phyloP scores from a whole-genome alignment of 495 filamentous ascomycete genomes.

The Penicillium turbatum region DNA sequence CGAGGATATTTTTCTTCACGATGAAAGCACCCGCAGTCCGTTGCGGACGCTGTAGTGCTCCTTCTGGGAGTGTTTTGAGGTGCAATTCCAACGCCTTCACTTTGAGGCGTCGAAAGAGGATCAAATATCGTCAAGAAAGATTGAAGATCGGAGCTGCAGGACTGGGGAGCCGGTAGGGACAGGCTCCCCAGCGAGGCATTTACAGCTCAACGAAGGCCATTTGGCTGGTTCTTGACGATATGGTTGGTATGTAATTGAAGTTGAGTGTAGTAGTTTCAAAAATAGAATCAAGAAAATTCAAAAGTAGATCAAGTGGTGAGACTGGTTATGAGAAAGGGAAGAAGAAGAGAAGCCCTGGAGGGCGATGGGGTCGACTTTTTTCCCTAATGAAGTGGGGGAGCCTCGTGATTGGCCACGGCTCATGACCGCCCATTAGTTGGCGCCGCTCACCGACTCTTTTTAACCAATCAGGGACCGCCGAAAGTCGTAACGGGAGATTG shows the following conservation, averaged over 20 bases:
- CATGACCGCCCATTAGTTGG: constrained; percentile 29
- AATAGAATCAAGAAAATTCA: constrained; percentile 12
- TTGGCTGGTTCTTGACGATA: constrained; percentile 80
- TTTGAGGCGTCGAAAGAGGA: constrained; percentile 53
- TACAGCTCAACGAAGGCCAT: constrained; percentile 93
- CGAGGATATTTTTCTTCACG: constrained; percentile 16
- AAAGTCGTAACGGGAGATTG: neutral
- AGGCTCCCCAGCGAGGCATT: constrained; percentile 74
- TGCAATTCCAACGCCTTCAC: constrained; percentile 44
- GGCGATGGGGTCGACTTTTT: constrained; percentile 31
- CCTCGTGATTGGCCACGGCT: constrained; percentile 26
- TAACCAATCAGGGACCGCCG: neutral
- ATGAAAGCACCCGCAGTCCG: constrained; percentile 42
- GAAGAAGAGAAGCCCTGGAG: constrained; percentile 23
- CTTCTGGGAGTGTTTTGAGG: constrained; percentile 39
- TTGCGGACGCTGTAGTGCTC: constrained; percentile 38
- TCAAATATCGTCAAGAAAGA: constrained; percentile 74
- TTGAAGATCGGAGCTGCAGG: constrained; percentile 67
- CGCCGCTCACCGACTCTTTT: constrained; percentile 40
- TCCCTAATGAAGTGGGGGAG: constrained; percentile 21
- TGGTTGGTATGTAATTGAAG: constrained; percentile 22
- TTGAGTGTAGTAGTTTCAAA: constrained; percentile 15
- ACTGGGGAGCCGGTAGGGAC: constrained; percentile 67
- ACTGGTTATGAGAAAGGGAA: constrained; percentile 18
- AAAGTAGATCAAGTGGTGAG: neutral